Base-by-base conservation (phyloP, 768 basidiomycete genomes). In the Cystofilobasidium capitatum region DNA sequence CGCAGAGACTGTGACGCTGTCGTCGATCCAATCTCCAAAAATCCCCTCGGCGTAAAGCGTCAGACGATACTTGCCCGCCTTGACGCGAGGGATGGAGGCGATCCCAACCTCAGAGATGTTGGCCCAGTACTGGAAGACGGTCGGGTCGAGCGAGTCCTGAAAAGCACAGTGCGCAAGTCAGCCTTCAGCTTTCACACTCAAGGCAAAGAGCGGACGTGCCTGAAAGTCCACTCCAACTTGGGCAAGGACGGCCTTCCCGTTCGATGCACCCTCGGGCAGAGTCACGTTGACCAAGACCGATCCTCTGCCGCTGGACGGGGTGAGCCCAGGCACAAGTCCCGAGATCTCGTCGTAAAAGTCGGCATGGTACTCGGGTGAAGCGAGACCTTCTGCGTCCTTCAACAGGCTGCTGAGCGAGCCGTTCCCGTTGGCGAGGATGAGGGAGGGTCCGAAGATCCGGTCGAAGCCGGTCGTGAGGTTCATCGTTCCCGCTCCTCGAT, bases 401-500 rank as follows among this genome's bases (percentile, higher is more conserved):
- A 64, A 44, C 44, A 62, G 55, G 37, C 33, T 54, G n/a, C 31
- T 31, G 51, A 54, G 31, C 9, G n/a, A 24, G 9, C 9, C 51
- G 22, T 54, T 12, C 58, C 64, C 54, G 61, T 72, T 72, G 39
- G 70, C 29, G 65, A 72, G 66, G 47, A 72, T 45, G 47, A 69
- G 64, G 1, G 71, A 55, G 8, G 73, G 73, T 36, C 73, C 73
- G 35, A 73, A 72, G 17, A 65, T 71, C 31, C 73, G 66, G 58
- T 74, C 73, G 61, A 72, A 74, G 29, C 73, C 73, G 33, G 45
- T 42, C 2, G 72, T 72, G 63, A 73, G 62, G 65, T 73, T 70
- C 20, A 58, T 54, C 1, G 70, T 70, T 17, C 35, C 26, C 14
- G 58, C 70, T 14, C 73, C 73, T 6, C 58, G 72, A 47, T 74